Evolutionary conservation across 2,329 filamentous ascomycete species (phyloP).

Genomic region (Calycina marina): DNA sequence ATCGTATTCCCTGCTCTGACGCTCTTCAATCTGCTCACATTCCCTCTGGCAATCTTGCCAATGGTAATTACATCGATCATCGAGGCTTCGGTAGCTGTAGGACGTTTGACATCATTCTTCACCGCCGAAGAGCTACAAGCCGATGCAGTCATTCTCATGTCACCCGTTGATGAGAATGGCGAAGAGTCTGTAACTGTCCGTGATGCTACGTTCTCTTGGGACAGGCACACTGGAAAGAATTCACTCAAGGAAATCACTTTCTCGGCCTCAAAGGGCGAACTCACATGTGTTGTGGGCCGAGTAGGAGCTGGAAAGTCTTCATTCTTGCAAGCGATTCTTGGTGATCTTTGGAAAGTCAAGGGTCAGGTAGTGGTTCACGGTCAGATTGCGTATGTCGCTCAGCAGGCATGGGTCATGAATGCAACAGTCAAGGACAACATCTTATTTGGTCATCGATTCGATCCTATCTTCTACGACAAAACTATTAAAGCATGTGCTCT

Average conservation of each 20-base stretch:
- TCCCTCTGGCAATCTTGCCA: slow-evolving; percentile 82
- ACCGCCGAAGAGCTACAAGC: slow-evolving; percentile 78
- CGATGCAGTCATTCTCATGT: slow-evolving; percentile 61
- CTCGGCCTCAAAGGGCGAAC: slow-evolving; percentile 78
- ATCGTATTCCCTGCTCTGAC: slow-evolving; percentile 91
- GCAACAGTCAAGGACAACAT: slow-evolving; percentile 96
- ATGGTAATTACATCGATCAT: slow-evolving; percentile 98
- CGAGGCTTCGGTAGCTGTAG: slow-evolving; percentile 85
- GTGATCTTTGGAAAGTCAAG: slow-evolving; percentile 79
- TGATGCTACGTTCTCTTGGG: slow-evolving; percentile 88
- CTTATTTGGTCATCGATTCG: slow-evolving; percentile 86
- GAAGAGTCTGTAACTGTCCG: slow-evolving; percentile 77
- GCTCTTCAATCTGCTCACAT: slow-evolving; percentile 90
- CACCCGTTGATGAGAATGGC: slow-evolving; percentile 58
- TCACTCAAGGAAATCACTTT: slow-evolving; percentile 76
- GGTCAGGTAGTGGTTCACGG: slow-evolving; percentile 76
- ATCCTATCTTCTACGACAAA: slow-evolving; percentile 85
- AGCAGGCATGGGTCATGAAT: slow-evolving; percentile 94
- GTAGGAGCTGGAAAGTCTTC: slow-evolving; percentile 96
- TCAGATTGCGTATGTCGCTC: slow-evolving; percentile 77
- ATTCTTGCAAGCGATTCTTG: slow-evolving; percentile 73
- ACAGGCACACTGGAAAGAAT: slow-evolving; percentile 59
- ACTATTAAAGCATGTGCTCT: slow-evolving; percentile 87
- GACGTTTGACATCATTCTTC: slow-evolving; percentile 72
- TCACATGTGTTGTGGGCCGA: slow-evolving; percentile 82